Evolutionary conservation across 306 rosid species (phyloP).

Genomic region (Herpetospermum pedunculosum): DNA sequence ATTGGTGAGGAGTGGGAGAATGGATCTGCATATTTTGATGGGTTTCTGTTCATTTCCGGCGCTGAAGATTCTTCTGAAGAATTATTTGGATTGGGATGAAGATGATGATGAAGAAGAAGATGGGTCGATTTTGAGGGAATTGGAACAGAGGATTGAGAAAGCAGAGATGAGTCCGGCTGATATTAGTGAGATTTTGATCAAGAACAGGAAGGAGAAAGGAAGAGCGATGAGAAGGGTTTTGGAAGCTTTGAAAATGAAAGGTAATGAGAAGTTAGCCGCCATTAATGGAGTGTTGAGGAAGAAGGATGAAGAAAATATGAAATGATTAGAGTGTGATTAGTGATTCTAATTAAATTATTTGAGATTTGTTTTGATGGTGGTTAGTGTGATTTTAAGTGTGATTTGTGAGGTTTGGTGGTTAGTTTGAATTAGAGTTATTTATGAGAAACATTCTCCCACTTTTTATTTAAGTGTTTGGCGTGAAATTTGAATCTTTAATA

Average conservation of each 20-base stretch:
- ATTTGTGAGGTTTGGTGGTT: neutral
- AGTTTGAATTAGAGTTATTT: neutral
- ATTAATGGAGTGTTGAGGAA: constrained; percentile 20
- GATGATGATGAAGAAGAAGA: constrained; percentile 22
- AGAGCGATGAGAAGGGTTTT: constrained; percentile 42
- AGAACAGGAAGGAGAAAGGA: constrained; percentile 45
- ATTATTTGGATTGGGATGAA: constrained; percentile 46
- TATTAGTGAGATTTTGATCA: constrained; percentile 73
- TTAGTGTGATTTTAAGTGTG: neutral
- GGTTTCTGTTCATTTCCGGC: constrained; percentile 48
- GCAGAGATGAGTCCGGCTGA: constrained; percentile 82
- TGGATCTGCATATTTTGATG: constrained; percentile 92
- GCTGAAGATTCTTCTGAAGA: constrained; percentile 57
- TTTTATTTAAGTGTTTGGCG: no score
- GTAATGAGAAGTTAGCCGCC: constrained; percentile 18
- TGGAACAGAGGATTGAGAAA: constrained; percentile 37
- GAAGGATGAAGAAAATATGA: constrained; percentile 36
- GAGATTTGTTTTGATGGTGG: neutral
- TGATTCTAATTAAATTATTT: no score
- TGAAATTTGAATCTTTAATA: no score
- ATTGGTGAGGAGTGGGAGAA: constrained; percentile 72
- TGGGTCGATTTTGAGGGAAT: constrained; percentile 15
- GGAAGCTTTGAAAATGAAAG: constrained; percentile 38
- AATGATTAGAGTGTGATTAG: constrained; percentile 21
- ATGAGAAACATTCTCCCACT: no score